phyloP scores from a whole-genome alignment of 805 yeast species.

The Cyberlindnera sargentensis region DNA sequence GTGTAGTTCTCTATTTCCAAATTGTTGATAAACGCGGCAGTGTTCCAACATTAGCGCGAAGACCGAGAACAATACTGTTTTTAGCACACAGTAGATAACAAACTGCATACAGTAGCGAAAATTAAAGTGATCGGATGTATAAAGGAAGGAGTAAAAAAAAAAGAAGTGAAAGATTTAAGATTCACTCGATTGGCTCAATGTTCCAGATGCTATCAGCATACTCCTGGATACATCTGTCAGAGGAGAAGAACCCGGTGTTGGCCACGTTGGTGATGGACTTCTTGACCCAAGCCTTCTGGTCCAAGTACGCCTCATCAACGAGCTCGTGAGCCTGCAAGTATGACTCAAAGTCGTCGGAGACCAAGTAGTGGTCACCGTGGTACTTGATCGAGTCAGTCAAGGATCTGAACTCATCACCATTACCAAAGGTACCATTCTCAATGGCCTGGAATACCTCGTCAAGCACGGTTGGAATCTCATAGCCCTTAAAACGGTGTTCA shows the following conservation, averaged over 20 bases:
- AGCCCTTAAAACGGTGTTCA: slow-evolving; percentile 53
- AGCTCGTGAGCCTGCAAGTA: slow-evolving; percentile 75
- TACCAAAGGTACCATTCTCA: slow-evolving; percentile 67
- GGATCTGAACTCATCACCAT: slow-evolving; percentile 54
- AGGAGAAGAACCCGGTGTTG: slow-evolving; percentile 86
- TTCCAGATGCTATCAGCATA: slow-evolving; percentile 93
- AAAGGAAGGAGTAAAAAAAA: not conserved
- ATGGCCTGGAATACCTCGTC: slow-evolving; percentile 57
- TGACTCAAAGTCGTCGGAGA: slow-evolving; percentile 82
- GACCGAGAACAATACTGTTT: no score
- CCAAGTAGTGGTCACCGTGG: slow-evolving; percentile 84
- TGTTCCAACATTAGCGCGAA: no score
- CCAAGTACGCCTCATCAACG: slow-evolving; percentile 64
- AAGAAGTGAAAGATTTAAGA: not conserved
- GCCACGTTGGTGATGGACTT: slow-evolving; percentile 78
- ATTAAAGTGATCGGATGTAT: no score
- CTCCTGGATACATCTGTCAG: slow-evolving; percentile 87
- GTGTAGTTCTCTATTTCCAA: no score
- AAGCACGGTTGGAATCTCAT: slow-evolving; percentile 52
- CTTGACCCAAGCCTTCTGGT: slow-evolving; percentile 67
- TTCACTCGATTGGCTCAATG: slow-evolving; percentile 53
- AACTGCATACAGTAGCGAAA: no score
- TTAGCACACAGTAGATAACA: no score
- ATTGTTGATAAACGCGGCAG: no score
- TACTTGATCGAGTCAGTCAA: slow-evolving; percentile 61